A percentile compares a stretch with the other conserved stretches of the same genome.
These are phyloP conservation scores for Leptographium wingfieldii DNA, from an alignment of 2,329 filamentous ascomycete species.

Conservation along the genomic window DNA sequence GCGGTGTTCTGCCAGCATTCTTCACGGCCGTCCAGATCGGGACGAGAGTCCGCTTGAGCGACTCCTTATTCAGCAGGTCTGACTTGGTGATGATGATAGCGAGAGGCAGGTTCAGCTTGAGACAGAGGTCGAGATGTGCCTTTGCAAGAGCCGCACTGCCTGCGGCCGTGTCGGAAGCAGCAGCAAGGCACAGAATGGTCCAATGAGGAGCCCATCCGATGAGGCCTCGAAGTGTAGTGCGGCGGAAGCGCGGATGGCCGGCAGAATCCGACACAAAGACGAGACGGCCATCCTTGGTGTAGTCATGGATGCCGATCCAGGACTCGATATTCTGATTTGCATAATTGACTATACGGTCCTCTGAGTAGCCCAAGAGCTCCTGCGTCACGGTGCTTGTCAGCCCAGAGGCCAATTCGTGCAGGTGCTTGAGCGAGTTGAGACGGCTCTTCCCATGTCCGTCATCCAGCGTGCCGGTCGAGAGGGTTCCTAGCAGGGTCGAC, in stretches of 20 bases:
- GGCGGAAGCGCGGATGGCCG: conserved; percentile 76
- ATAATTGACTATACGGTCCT: conserved; percentile 60
- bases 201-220: conserved; percentile 95
- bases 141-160: conserved; percentile 48
- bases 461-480: conserved; percentile 79
- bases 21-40: conserved; percentile 71
- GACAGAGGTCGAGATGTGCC: conserved; percentile 72
- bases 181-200: conserved; percentile 65
- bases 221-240: conserved; percentile 80
- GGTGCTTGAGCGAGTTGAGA: conserved; percentile 77
- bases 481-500: conserved; percentile 75
- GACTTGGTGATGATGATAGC: conserved; percentile 82
- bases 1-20: conserved; percentile 57
- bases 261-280: conserved; percentile 89
- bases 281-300: conserved; percentile 58
- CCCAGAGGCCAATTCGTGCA: conserved; percentile 83
- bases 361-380: conserved; percentile 76
- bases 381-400: conserved; percentile 91
- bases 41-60: conserved; percentile 56
- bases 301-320: conserved; percentile 88
- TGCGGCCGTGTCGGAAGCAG: conserved; percentile 45
- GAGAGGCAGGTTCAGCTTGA: conserved; percentile 66
- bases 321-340: conserved; percentile 75
- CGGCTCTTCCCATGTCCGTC: conserved; percentile 87
- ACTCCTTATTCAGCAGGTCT: conserved; percentile 57